Conservation (phyloP, 1,284 basidiomycete species). For the Irpex sp. region DNA sequence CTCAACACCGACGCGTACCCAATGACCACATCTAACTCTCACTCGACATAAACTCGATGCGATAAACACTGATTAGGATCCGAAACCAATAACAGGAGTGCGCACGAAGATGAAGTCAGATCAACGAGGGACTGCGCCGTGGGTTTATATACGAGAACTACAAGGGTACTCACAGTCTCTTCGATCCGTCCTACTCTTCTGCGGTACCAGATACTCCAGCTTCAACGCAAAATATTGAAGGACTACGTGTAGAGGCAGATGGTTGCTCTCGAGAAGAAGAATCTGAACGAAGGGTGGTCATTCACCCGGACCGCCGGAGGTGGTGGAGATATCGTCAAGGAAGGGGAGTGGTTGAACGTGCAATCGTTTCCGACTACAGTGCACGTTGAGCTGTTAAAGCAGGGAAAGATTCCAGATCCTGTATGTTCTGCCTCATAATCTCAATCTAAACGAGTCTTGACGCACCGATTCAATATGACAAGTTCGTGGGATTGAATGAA, state of each 20-base stretch:
- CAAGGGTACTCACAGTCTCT: neutral
- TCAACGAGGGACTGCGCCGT: no score
- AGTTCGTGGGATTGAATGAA: slow-evolving; percentile 76
- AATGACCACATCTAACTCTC: neutral
- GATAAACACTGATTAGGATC: neutral
- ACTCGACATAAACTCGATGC: neutral
- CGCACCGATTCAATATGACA: neutral
- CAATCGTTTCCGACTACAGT: slow-evolving; percentile 75
- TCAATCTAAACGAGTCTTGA: slow-evolving; percentile 1
- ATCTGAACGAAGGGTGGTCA: slow-evolving; percentile 45
- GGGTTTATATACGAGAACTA: no score
- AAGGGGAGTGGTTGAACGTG: slow-evolving; percentile 61
- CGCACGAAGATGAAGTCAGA: neutral
- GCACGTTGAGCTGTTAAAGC: slow-evolving; percentile 76
- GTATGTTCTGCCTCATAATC: slow-evolving; percentile 33
- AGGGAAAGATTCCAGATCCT: slow-evolving; percentile 74
- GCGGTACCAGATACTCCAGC: no score
- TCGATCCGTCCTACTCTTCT: no score
- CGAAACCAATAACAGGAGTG: neutral
- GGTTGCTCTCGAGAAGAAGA: neutral
- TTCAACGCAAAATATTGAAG: no score
- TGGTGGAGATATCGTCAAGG: slow-evolving; percentile 43
- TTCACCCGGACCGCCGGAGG: slow-evolving; percentile 60
- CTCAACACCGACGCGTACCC: neutral
- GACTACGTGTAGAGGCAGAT: neutral